Percentiles rank a stretch among this genome's conserved stretches.
These are phyloP conservation scores for Desmodesmus armatus DNA, from an alignment of 139 green algal genomes.

Conservation along the genomic window DNA sequence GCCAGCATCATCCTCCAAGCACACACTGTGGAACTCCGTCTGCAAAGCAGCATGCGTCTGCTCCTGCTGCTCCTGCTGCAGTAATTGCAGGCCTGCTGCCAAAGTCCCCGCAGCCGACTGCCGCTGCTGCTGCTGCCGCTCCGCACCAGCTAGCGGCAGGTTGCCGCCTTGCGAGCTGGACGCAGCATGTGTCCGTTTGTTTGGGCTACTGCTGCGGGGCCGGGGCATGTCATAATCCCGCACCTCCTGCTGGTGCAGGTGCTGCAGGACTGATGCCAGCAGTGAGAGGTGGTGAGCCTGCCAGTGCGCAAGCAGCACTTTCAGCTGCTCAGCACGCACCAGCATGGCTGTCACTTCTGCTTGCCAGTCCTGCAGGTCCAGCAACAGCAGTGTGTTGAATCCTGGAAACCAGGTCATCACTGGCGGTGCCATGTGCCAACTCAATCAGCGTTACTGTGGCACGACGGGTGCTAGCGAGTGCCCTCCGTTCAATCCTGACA, in stretches of 20 bases:
- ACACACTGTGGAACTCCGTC: too few relatives aligned
- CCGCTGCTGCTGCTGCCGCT: neutral
- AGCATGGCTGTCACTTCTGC: conserved; percentile 14
- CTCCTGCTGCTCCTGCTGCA: too few relatives aligned
- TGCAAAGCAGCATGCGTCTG: too few relatives aligned
- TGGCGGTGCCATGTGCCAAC: neutral
- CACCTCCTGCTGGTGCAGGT: conserved; percentile 10
- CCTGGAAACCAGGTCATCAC: neutral
- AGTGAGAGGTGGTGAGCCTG: conserved; percentile 31
- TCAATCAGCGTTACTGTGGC: neutral
- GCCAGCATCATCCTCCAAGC: too few relatives aligned
- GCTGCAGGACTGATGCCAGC: conserved; percentile 26
- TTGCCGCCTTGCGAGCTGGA: neutral
- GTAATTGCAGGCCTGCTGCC: neutral
- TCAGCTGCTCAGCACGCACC: conserved; percentile 21
- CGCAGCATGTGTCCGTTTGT: neutral
- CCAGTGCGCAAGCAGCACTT: conserved; percentile 16
- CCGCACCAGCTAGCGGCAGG: neutral
- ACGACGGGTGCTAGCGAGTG: neutral
- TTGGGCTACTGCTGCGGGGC: neutral
- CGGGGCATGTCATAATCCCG: conserved; percentile 11
- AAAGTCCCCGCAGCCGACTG: neutral
- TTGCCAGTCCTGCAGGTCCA: conserved; percentile 28
- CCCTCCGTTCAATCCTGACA: neutral
- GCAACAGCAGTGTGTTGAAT: neutral